These are phyloP conservation scores for Leonotis leonurus DNA, from an alignment of 257 asterid genomes.

Conservation along the genomic window DNA sequence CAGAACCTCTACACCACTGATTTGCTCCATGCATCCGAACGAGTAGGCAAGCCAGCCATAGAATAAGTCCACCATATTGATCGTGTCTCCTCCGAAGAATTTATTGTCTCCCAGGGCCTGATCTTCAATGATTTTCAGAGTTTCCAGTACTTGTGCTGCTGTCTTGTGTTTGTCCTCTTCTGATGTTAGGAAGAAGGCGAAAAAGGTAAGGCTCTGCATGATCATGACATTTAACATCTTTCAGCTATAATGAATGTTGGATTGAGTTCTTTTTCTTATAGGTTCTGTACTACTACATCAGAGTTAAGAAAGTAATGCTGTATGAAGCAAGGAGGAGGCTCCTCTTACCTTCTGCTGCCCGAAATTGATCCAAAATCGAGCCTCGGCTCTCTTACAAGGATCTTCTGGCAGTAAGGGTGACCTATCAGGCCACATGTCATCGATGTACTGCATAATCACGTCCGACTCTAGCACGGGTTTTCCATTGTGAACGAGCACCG, in stretches of 20 bases:
- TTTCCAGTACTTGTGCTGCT: constrained; percentile 15
- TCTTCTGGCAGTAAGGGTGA: constrained; percentile 27
- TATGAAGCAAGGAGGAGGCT: not conserved
- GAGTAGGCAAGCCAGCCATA: constrained; percentile 29
- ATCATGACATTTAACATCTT: not conserved
- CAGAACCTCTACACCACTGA: constrained; percentile 22
- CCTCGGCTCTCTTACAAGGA: constrained; percentile 29
- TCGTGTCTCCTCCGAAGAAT: constrained; percentile 33
- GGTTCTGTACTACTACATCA: not conserved
- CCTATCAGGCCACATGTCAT: constrained; percentile 30
- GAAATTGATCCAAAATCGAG: constrained; percentile 34
- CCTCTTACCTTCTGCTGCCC: constrained; percentile 23
- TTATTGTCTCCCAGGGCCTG: constrained; percentile 35
- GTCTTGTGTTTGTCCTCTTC: constrained; percentile 25
- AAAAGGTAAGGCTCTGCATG: constrained; percentile 8
- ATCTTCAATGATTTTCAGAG: constrained; percentile 28
- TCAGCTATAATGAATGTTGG: too few species aligned
- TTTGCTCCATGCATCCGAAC: constrained; percentile 10
- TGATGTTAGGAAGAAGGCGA: constrained; percentile 18
- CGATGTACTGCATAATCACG: constrained; percentile 29
- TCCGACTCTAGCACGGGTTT: constrained; percentile 25
- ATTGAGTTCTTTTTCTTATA: not conserved
- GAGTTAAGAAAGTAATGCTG: not conserved
- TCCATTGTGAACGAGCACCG: constrained; percentile 33
- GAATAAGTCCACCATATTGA: constrained; percentile 34